A percentile compares a stretch with the other conserved stretches of the same genome.
Conservation (phyloP, 2,329 filamentous ascomycete species). For the Fusarium secorum region DNA sequence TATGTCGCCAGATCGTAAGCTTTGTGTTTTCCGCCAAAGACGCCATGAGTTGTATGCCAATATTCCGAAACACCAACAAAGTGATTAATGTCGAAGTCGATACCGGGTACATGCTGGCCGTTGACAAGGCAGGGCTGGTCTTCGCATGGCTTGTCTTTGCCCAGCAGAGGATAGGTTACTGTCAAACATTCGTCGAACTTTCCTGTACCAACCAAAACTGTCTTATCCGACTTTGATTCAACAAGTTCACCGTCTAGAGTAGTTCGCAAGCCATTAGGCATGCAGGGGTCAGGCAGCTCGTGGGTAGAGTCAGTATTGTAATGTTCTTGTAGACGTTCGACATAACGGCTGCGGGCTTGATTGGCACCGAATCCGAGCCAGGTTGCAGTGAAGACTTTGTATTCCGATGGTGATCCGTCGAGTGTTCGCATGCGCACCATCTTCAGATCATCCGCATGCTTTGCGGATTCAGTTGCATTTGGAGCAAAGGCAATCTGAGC, state of each 20-base stretch:
- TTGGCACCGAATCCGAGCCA: constrained; percentile 99
- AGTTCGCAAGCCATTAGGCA: constrained; percentile 79
- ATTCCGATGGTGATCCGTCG: constrained; percentile 78
- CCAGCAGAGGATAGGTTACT: constrained; percentile 83
- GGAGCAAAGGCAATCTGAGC: constrained; percentile 98
- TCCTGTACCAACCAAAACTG: constrained; percentile 80
- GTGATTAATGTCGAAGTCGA: constrained; percentile 97
- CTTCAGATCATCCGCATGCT: constrained; percentile 89
- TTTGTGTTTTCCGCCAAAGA: constrained; percentile 82
- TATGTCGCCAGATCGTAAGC: constrained; percentile 92
- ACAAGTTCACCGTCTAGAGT: constrained; percentile 72
- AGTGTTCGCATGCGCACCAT: constrained; percentile 84
- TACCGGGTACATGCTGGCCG: constrained; percentile 90
- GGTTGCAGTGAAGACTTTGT: constrained; percentile 92
- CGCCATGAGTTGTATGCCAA: constrained; percentile 97
- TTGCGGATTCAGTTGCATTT: constrained; percentile 87
- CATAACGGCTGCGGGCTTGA: constrained; percentile 84
- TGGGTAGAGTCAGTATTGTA: constrained; percentile 61
- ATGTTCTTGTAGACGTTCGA: constrained; percentile 76
- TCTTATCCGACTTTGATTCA: constrained; percentile 50
- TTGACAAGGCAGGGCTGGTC: constrained; percentile 89
- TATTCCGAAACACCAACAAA: constrained; percentile 98
- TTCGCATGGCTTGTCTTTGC: constrained; percentile 85
- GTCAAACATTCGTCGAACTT: constrained; percentile 85
- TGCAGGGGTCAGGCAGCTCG: constrained; percentile 88